Conservation (phyloP, 768 basidiomycete genomes). For the Hemileccinum impolitum region DNA sequence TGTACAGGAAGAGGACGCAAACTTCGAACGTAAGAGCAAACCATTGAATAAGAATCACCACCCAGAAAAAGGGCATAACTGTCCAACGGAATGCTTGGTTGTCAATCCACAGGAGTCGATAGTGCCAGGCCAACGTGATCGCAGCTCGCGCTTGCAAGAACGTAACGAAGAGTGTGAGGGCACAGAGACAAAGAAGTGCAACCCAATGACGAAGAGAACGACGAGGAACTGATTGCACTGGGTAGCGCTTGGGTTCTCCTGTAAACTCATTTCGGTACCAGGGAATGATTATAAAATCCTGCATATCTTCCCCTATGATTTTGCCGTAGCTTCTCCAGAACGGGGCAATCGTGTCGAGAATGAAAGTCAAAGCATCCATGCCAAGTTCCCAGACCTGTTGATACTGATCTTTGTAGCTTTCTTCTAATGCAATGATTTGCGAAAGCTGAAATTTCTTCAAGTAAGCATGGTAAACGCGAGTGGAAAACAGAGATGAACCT, state of each 20-base stretch:
- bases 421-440: slow-evolving; percentile 65
- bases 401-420: slow-evolving; percentile 76
- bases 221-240: slow-evolving; percentile 51
- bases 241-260: slow-evolving; percentile 67
- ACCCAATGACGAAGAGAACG: slow-evolving; percentile 71
- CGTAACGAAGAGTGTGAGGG: slow-evolving; percentile 44
- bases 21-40: slow-evolving; percentile 58
- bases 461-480: slow-evolving; percentile 1
- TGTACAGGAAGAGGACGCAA: slow-evolving; percentile 52
- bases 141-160: slow-evolving; percentile 60
- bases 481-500: slow-evolving; percentile 42
- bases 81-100: slow-evolving; percentile 63
- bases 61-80: slow-evolving; percentile 59
- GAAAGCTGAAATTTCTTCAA: slow-evolving; percentile 48
- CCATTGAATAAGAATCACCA: slow-evolving; percentile 66
- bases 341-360: slow-evolving; percentile 73
- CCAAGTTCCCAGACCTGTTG: slow-evolving; percentile 81
- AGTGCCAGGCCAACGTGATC: slow-evolving; percentile 49
- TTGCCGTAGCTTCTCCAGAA: slow-evolving; percentile 82
- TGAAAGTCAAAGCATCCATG: slow-evolving; percentile 71
- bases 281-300: slow-evolving; percentile 78
- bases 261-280: slow-evolving; percentile 84
- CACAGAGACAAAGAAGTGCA: slow-evolving; percentile 51
- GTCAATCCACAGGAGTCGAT: slow-evolving; percentile 54
- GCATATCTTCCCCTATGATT: slow-evolving; percentile 75